These are phyloP conservation scores for Calonectria montana DNA, from an alignment of 2,329 filamentous ascomycete genomes.

Conservation along the genomic window DNA sequence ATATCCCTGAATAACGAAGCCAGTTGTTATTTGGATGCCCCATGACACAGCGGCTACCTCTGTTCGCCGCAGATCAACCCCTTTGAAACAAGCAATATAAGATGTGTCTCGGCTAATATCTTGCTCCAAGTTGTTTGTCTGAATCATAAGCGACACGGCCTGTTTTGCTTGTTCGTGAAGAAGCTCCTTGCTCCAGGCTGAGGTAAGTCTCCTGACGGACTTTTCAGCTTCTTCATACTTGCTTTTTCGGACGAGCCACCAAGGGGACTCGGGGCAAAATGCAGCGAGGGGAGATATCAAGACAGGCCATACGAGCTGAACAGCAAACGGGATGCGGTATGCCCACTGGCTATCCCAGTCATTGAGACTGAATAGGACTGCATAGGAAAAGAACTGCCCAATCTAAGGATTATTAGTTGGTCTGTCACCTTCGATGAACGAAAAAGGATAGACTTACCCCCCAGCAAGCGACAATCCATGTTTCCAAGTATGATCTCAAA, in stretches of 20 bases:
- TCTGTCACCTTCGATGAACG: neutral
- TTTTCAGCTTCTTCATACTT: conserved; percentile 44
- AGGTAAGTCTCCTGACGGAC: neutral
- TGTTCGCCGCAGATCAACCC: conserved; percentile 56
- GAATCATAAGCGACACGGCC: neutral
- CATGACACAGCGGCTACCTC: conserved; percentile 55
- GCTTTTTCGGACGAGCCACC: conserved; percentile 53
- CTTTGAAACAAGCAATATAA: conserved; percentile 32
- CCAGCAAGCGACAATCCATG: conserved; percentile 1
- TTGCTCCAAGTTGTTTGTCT: conserved; percentile 23
- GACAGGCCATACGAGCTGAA: conserved; percentile 40
- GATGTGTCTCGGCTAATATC: neutral
- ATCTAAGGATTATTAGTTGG: neutral
- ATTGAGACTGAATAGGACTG: conserved; percentile 42
- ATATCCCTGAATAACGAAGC: neutral
- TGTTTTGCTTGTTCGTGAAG: neutral
- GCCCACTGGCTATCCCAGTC: conserved; percentile 32
- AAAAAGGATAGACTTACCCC: neutral
- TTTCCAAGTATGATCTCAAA: conserved; percentile 51
- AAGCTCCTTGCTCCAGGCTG: neutral
- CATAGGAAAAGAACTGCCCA: neutral
- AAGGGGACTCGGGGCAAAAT: conserved; percentile 51
- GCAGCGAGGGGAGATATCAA: conserved; percentile 16
- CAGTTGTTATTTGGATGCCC: conserved; percentile 11
- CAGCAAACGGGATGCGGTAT: conserved; percentile 41